Evolutionary conservation across 768 basidiomycete genomes (phyloP).

Genomic region (Fistulinella prunicolor): DNA sequence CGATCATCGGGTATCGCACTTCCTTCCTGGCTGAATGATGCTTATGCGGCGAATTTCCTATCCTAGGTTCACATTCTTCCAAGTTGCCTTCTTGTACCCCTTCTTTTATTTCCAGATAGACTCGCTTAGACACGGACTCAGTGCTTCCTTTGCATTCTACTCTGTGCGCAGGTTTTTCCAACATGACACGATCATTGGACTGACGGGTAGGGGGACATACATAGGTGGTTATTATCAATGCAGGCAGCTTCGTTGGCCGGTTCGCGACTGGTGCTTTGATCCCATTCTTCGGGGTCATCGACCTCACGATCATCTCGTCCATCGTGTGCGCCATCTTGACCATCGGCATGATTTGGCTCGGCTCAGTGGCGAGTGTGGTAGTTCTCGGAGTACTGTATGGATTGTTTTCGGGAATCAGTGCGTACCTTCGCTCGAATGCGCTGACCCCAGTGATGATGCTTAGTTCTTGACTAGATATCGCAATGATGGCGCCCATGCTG

Average conservation of each 20-base stretch:
- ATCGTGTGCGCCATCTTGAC: constrained; percentile 37
- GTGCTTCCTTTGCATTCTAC: constrained; percentile 50
- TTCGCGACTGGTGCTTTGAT: constrained; percentile 40
- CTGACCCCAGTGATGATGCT: not conserved
- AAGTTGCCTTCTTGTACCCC: constrained; percentile 46
- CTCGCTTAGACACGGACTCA: constrained; percentile 47
- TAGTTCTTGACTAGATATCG: constrained; percentile 31
- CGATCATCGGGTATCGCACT: constrained; percentile 19
- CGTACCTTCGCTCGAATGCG: constrained; percentile 2
- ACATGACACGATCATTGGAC: not conserved
- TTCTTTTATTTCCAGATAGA: constrained; percentile 60
- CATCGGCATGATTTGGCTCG: constrained; percentile 45
- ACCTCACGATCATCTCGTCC: constrained; percentile 39
- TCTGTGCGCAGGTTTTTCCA: constrained; percentile 33
- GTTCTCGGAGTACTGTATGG: constrained; percentile 47
- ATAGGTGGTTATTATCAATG: constrained; percentile 58
- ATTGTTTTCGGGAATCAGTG: constrained; percentile 45
- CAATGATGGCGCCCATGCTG: constrained; percentile 42
- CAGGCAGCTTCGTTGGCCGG: constrained; percentile 46
- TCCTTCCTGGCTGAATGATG: not conserved
- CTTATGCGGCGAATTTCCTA: not conserved
- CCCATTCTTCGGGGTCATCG: constrained; percentile 41
- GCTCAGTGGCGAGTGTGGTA: constrained; percentile 36
- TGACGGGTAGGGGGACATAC: constrained; percentile 2
- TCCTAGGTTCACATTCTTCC: constrained; percentile 26